Conservation (phyloP, 768 basidiomycete genomes). For the Termitomyces sp. region DNA sequence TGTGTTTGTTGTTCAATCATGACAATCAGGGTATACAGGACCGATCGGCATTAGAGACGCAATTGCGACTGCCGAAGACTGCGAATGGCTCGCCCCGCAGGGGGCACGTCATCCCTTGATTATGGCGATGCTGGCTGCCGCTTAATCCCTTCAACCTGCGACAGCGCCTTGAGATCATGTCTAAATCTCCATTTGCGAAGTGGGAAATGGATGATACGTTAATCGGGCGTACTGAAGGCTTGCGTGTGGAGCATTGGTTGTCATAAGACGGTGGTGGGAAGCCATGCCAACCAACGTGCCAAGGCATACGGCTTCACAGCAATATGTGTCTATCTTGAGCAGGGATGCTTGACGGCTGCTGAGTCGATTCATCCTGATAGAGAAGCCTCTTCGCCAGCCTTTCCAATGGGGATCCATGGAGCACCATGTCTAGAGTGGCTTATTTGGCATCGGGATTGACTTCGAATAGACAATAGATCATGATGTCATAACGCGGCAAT, state of each 20-base stretch:
- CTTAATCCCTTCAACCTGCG: neutral
- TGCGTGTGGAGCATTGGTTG: neutral
- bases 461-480: neutral
- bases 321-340: neutral
- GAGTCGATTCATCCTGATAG: neutral
- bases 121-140: neutral
- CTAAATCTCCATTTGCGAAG: neutral
- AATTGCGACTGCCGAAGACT: neutral
- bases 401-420: neutral
- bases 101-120: neutral
- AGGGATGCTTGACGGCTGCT: neutral
- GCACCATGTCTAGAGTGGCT: neutral
- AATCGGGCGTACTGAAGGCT: neutral
- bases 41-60: neutral
- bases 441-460: no score
- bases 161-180: neutral
- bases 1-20: neutral
- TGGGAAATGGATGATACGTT: neutral
- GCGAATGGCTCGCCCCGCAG: neutral
- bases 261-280: neutral
- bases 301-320: neutral
- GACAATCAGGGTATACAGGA: neutral
- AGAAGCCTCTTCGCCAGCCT: neutral
- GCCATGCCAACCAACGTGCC: neutral
- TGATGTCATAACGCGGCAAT: neutral